A percentile compares a stretch with the other conserved stretches of the same genome.
These are phyloP conservation scores for Aphanocladium album DNA, from an alignment of 2,329 filamentous ascomycete species.

Conservation along the genomic window DNA sequence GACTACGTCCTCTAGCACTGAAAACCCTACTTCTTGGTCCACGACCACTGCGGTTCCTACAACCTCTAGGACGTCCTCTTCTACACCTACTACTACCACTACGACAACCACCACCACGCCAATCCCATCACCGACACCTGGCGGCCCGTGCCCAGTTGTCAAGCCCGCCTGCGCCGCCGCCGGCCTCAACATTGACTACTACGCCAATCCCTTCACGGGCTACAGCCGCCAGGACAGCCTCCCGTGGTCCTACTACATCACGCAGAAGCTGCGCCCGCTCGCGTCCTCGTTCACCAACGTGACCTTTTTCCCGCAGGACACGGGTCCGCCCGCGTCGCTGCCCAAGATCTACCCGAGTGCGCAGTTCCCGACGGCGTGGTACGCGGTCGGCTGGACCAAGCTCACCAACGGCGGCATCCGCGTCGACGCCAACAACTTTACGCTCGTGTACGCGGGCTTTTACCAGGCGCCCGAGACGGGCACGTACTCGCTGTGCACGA, in stretches of 20 bases:
- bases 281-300: constrained; percentile 14
- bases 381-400: constrained; percentile 14
- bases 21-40: background rate
- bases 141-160: background rate
- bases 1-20: background rate
- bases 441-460: constrained; percentile 20
- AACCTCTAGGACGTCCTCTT: background rate
- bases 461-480: constrained; percentile 16
- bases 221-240: constrained; percentile 17
- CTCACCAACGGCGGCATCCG: constrained; percentile 16
- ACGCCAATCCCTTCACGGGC: constrained; percentile 17
- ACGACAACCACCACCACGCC: background rate
- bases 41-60: background rate
- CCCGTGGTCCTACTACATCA: constrained; percentile 21
- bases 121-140: background rate
- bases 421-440: constrained; percentile 22
- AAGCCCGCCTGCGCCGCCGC: background rate
- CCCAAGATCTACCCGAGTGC: constrained; percentile 6
- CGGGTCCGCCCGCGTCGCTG: background rate
- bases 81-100: background rate
- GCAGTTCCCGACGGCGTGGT: constrained; percentile 2
- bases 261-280: constrained; percentile 15
- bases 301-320: constrained; percentile 18
- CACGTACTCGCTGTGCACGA: constrained; percentile 18
- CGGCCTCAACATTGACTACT: constrained; percentile 19